A percentile compares a stretch with the other conserved stretches of the same genome.
Conservation (phyloP, 2,329 filamentous ascomycete genomes). For the Cytospora paraplurivora region DNA sequence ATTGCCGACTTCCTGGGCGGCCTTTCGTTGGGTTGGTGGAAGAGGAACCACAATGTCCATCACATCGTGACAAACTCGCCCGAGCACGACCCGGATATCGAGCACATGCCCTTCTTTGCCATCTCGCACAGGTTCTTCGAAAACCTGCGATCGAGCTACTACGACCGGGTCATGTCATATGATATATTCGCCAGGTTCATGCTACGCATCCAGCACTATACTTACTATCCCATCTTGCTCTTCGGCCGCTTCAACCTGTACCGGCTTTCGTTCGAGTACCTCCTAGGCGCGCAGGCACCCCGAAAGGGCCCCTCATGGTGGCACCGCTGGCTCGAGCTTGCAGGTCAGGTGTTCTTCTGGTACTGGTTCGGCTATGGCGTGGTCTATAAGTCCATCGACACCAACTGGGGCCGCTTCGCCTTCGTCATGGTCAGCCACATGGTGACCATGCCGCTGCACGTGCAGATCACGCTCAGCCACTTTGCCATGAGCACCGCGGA, state of each 20-base stretch:
- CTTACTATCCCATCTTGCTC: conserved; percentile 79
- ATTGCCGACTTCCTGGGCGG: conserved; percentile 90
- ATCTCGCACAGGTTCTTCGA: conserved; percentile 79
- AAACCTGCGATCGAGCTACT: conserved; percentile 77
- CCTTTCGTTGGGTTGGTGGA: conserved; percentile 95
- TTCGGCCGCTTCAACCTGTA: conserved; percentile 90
- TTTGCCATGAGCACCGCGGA: conserved; percentile 93
- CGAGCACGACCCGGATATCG: conserved; percentile 94
- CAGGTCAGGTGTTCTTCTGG: conserved; percentile 81
- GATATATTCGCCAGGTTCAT: conserved; percentile 72
- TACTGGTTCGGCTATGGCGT: conserved; percentile 83
- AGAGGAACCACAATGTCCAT: conserved; percentile 92
- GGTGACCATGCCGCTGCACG: conserved; percentile 77
- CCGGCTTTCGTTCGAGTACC: conserved; percentile 75
- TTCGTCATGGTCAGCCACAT: conserved; percentile 83
- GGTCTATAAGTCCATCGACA: conserved; percentile 72
- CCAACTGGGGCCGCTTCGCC: conserved; percentile 66
- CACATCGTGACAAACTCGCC: conserved; percentile 95
- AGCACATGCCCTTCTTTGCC: conserved; percentile 87
- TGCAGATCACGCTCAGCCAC: conserved; percentile 89
- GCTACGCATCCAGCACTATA: conserved; percentile 74
- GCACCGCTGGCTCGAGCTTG: conserved; percentile 79
- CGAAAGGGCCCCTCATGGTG: conserved; percentile 77
- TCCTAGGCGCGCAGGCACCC: conserved; percentile 70
- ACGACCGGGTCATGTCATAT: conserved; percentile 77